Conservation (phyloP, 345 rosid genomes). For the Abelmoschus esculentus region DNA sequence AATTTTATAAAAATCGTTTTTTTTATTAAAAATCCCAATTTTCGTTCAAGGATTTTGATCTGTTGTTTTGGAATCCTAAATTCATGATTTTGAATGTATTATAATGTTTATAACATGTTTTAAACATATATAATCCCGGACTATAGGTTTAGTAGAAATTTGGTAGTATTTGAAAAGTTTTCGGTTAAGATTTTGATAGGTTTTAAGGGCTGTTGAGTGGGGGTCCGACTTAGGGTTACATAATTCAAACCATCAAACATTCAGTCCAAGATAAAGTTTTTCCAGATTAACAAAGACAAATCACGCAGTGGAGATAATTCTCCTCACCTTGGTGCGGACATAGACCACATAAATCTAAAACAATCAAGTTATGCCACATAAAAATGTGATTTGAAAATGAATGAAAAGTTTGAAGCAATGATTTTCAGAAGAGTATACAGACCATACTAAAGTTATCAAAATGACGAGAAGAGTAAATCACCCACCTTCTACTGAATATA, state of each 20-base stretch:
- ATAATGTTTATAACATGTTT: no score
- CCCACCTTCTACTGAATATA: conserved; percentile 66
- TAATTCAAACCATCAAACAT: neutral
- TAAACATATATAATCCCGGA: no score
- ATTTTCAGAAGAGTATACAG: neutral
- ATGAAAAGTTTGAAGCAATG: neutral
- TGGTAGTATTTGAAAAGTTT: no score
- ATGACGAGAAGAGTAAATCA: conserved; percentile 13
- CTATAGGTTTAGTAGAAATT: no score
- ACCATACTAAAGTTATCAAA: neutral
- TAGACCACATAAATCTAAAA: neutral
- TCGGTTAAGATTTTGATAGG: no score
- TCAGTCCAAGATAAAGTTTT: neutral
- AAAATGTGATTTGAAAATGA: neutral
- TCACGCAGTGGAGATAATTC: neutral
- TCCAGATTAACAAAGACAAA: neutral
- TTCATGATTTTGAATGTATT: no score
- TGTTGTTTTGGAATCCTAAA: no score
- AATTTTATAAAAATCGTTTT: no score
- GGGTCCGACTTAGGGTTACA: no score
- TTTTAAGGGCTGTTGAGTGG: no score
- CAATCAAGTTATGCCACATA: neutral
- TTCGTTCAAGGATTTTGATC: no score
- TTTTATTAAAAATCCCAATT: no score
- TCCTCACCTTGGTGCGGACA: neutral